phyloP scores from a whole-genome alignment of 2,329 filamentous ascomycete genomes.

The Sarocladium kiliense region DNA sequence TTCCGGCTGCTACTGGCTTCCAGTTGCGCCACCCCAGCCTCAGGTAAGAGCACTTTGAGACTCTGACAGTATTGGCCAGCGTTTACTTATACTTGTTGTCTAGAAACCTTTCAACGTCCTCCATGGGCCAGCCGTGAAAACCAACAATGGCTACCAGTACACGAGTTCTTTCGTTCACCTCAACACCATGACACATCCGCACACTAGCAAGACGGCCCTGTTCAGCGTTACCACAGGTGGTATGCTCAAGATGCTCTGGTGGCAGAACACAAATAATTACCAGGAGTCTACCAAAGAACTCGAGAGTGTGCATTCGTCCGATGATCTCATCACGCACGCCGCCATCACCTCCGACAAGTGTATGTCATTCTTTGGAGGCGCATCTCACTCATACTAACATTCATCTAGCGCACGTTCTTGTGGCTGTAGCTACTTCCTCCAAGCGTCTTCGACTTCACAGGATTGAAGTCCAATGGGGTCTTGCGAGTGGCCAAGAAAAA shows the following conservation, averaged over 20 bases:
- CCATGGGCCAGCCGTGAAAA: conserved; percentile 59
- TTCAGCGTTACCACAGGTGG: conserved; percentile 73
- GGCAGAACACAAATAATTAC: conserved; percentile 67
- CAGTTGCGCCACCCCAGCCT: conserved; percentile 44
- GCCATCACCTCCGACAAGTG: conserved; percentile 70
- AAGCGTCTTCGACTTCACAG: conserved; percentile 71
- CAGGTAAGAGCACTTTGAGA: conserved; percentile 22
- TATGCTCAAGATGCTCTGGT: conserved; percentile 69
- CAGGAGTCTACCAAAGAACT: conserved; percentile 70
- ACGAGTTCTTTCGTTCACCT: conserved; percentile 60
- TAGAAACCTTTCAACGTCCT: conserved; percentile 40
- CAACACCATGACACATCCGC: conserved; percentile 68
- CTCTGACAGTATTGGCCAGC: not conserved
- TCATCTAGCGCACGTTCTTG: conserved; percentile 46
- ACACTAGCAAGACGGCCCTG: conserved; percentile 65
- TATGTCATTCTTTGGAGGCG: conserved; percentile 27
- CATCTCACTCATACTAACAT: conserved; percentile 19
- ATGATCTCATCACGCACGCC: conserved; percentile 76
- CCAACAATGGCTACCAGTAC: conserved; percentile 60
- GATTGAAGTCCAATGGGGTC: conserved; percentile 67
- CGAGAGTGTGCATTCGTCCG: conserved; percentile 65
- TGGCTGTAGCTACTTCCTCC: conserved; percentile 64
- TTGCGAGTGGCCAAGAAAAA: conserved; percentile 44
- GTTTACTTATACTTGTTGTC: not conserved
- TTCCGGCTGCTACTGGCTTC: conserved; percentile 83